Evolutionary conservation across 2,329 filamentous ascomycete genomes (phyloP).

Genomic region (Penicillium sp.): DNA sequence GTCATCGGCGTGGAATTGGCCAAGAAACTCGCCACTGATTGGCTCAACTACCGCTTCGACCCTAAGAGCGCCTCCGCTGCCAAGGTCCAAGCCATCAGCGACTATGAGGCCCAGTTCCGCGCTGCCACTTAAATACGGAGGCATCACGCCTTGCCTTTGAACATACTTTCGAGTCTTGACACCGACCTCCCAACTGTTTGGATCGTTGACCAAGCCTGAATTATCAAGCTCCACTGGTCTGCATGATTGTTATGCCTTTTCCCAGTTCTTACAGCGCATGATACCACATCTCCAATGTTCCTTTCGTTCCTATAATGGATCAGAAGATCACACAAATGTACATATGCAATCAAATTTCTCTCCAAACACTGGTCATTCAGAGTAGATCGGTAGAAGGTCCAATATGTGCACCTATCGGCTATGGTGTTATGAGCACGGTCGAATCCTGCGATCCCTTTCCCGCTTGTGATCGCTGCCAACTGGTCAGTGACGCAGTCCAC

Average conservation of each 20-base stretch:
- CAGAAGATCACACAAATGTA: conserved; percentile 19
- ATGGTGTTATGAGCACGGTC: background rate
- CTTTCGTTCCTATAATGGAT: conserved; percentile 14
- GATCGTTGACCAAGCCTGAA: background rate
- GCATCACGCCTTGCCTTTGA: background rate
- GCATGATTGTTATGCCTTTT: conserved; percentile 5
- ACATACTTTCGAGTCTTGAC: background rate
- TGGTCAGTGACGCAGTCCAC: too few relatives aligned
- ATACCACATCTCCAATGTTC: conserved; percentile 30
- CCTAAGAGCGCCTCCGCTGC: conserved; percentile 59
- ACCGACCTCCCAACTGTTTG: background rate
- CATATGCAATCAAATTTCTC: conserved; percentile 16
- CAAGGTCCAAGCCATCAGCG: conserved; percentile 51
- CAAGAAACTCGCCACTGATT: conserved; percentile 71
- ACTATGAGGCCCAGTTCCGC: conserved; percentile 42
- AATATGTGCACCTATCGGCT: too few relatives aligned
- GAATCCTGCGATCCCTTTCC: background rate
- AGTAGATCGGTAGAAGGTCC: background rate
- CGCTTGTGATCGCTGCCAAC: too few relatives aligned
- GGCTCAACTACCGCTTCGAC: conserved; percentile 81
- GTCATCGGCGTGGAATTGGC: conserved; percentile 79
- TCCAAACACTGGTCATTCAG: background rate
- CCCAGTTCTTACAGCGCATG: conserved; percentile 23
- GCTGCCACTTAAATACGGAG: conserved; percentile 16
- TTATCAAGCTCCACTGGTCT: background rate